These are phyloP conservation scores for Metarhizium sp. DNA, from an alignment of 2,329 filamentous ascomycete genomes.

Conservation along the genomic window DNA sequence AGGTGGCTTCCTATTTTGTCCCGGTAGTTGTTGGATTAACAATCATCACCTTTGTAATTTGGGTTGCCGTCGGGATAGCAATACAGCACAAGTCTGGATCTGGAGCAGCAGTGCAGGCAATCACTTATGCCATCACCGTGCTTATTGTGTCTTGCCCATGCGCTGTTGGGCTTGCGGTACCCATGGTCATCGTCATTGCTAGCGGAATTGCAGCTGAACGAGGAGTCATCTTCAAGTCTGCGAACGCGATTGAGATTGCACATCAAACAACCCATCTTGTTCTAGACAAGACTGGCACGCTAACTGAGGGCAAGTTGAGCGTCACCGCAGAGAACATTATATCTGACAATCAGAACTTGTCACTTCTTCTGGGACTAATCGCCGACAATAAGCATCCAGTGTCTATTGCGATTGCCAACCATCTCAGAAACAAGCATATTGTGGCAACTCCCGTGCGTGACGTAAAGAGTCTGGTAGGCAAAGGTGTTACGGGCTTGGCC, in stretches of 20 bases:
- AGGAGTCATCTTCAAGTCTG: conserved; percentile 62
- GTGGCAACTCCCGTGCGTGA: conserved; percentile 17
- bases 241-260: conserved; percentile 53
- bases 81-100: conserved; percentile 30
- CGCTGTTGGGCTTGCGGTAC: conserved; percentile 63
- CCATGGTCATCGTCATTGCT: conserved; percentile 68
- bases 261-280: conserved; percentile 56
- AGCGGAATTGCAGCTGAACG: conserved; percentile 54
- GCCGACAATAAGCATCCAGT: conserved; percentile 42
- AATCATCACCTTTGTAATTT: conserved; percentile 50
- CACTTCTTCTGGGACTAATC: conserved; percentile 22
- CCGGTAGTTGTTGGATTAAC: conserved; percentile 53
- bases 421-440: conserved; percentile 16
- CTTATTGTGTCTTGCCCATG: conserved; percentile 73
- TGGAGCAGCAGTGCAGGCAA: conserved; percentile 46
- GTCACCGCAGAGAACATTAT: conserved; percentile 19
- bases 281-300: conserved; percentile 74
- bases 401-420: conserved; percentile 32
- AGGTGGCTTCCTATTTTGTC: conserved; percentile 59
- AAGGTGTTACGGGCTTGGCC: conserved; percentile 31
- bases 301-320: conserved; percentile 50
- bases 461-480: conserved; percentile 31
- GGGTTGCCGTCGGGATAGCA: conserved; percentile 50
- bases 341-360: conserved; percentile 3
- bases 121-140: conserved; percentile 64